Evolutionary conservation across 148 eudicot species (phyloP).

Genomic region (Pouteria glomerata): DNA sequence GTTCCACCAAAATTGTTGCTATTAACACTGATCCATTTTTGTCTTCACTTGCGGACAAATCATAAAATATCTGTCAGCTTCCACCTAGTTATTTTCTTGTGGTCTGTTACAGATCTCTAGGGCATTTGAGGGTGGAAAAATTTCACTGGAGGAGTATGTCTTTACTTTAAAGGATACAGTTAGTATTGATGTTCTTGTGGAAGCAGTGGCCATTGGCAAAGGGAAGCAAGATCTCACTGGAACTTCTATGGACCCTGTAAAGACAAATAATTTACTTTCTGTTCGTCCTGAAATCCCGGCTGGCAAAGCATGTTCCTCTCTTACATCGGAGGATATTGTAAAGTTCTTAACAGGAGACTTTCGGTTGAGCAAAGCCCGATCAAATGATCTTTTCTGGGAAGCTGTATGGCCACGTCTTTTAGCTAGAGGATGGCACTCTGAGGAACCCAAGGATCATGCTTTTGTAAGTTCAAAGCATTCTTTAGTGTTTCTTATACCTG

Average conservation of each 20-base stretch:
- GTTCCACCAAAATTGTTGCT: neutral
- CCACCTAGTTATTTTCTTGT: neutral
- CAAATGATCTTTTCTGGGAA: slow-evolving; percentile 34
- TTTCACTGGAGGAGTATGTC: slow-evolving; percentile 20
- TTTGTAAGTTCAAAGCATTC: slow-evolving; percentile 8
- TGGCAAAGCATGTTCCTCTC: slow-evolving; percentile 19
- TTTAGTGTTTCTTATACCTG: slow-evolving; percentile 32
- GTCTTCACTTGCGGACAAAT: neutral
- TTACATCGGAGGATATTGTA: slow-evolving; percentile 16
- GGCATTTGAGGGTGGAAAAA: slow-evolving; percentile 19
- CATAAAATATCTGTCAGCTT: no score
- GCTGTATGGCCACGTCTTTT: slow-evolving; percentile 44
- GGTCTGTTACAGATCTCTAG: slow-evolving; percentile 13
- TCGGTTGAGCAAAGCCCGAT: slow-evolving; percentile 25
- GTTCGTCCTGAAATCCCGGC: slow-evolving; percentile 11
- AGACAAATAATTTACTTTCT: neutral
- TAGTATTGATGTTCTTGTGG: slow-evolving; percentile 21
- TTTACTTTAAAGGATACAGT: slow-evolving; percentile 15
- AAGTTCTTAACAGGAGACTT: slow-evolving; percentile 25
- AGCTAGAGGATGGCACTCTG: slow-evolving; percentile 44
- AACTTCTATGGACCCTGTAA: slow-evolving; percentile 9
- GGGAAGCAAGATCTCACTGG: slow-evolving; percentile 28
- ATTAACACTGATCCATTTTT: neutral
- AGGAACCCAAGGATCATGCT: slow-evolving; percentile 21
- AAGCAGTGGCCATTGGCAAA: slow-evolving; percentile 29